phyloP scores from a whole-genome alignment of 1,284 basidiomycete genomes.

The Cryptococcus sp. region DNA sequence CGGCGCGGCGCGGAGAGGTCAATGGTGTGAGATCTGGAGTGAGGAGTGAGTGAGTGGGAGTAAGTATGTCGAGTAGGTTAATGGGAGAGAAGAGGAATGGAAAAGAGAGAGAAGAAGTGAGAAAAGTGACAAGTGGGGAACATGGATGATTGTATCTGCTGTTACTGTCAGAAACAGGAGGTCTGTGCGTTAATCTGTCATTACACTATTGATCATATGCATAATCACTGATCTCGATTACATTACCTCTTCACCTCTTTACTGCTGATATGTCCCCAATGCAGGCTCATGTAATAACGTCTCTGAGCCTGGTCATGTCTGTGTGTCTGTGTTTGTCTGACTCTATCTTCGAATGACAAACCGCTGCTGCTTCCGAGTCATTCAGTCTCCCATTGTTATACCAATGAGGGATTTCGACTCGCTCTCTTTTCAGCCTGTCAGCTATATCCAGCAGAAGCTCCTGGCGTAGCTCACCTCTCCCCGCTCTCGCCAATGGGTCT shows the following conservation, averaged over 20 bases:
- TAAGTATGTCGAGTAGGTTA: not conserved
- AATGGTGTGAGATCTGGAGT: not conserved
- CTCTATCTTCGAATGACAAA: not conserved
- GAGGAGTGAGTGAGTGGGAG: not conserved
- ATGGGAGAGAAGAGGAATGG: not conserved
- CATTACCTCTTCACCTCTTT: not conserved
- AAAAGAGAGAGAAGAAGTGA: not conserved
- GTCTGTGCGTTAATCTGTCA: not conserved
- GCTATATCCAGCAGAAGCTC: too few species aligned
- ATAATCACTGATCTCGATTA: not conserved
- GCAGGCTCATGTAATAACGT: conserved; percentile 3
- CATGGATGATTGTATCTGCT: too few species aligned
- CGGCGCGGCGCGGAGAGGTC: not conserved
- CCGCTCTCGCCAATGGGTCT: conserved; percentile 1
- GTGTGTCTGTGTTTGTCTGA: not conserved
- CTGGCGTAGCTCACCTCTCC: too few species aligned
- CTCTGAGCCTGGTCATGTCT: not conserved
- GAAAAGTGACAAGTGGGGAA: not conserved
- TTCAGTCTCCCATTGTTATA: too few species aligned
- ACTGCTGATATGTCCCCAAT: conserved; percentile 5
- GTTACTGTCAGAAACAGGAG: not conserved
- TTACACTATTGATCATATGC: conserved; percentile 1
- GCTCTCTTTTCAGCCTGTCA: too few species aligned
- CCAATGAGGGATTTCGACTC: too few species aligned
- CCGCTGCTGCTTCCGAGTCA: too few species aligned